phyloP scores from a whole-genome alignment of 192 early-diverging fungal genomes.

The Geosiphon pyriformis region DNA sequence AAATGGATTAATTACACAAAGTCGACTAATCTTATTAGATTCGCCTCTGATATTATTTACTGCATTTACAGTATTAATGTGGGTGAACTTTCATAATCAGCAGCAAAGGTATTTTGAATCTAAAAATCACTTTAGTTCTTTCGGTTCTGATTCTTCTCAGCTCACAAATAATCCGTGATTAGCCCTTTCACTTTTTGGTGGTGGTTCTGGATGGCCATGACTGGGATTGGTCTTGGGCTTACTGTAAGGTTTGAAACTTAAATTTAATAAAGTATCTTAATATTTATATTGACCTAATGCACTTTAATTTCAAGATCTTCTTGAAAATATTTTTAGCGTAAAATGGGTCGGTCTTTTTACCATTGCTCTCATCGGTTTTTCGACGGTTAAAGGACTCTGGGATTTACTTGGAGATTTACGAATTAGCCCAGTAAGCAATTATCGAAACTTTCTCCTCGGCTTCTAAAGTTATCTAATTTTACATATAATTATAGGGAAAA shows the following conservation, averaged over 20 bases:
- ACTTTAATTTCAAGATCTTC: neutral
- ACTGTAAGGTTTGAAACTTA: conserved; percentile 27
- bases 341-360: conserved; percentile 96
- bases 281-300: neutral
- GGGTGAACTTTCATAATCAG: conserved; percentile 83
- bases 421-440: conserved; percentile 38
- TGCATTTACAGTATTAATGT: conserved; percentile 69
- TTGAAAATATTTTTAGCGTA: conserved; percentile 46
- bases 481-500: conserved; percentile 20
- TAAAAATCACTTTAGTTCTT: too few species aligned
- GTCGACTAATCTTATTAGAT: conserved; percentile 87
- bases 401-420: conserved; percentile 67
- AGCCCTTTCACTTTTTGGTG: conserved; percentile 73
- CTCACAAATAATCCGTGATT: too few species aligned
- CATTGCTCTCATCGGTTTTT: conserved; percentile 78
- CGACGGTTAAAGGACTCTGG: conserved; percentile 85
- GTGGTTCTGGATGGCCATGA: conserved; percentile 83
- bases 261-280: neutral
- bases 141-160: too few species aligned
- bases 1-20: conserved; percentile 85
- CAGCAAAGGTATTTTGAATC: conserved; percentile 35
- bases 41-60: conserved; percentile 87
- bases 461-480: neutral
- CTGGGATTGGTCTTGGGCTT: conserved; percentile 74
- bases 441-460: conserved; percentile 1